A percentile compares a stretch with the other conserved stretches of the same genome.
These are phyloP conservation scores for Neopestalotiopsis sp. DNA, from an alignment of 2,329 filamentous ascomycete species.

Conservation along the genomic window DNA sequence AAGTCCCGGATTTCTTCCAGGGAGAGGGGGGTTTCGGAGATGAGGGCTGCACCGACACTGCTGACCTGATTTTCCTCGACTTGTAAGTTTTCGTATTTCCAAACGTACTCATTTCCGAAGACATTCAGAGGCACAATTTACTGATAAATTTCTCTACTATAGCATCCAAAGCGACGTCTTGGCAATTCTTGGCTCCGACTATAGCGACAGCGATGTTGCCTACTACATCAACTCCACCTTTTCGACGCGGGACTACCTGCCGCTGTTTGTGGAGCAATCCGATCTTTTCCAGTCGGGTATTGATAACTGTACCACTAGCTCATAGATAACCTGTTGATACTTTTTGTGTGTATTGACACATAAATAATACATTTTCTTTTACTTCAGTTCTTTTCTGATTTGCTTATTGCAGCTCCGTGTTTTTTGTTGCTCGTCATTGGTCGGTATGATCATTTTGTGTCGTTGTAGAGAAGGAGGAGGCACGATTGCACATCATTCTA, in stretches of 20 bases:
- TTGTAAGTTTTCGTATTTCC: conserved; percentile 42
- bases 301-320: conserved; percentile 39
- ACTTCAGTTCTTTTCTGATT: neutral
- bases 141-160: neutral
- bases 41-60: conserved; percentile 48
- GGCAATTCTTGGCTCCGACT: conserved; percentile 41
- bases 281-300: conserved; percentile 40
- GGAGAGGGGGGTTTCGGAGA: conserved; percentile 53
- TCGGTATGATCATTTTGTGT: no score
- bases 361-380: neutral
- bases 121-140: neutral
- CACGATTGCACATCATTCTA: no score
- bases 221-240: conserved; percentile 48
- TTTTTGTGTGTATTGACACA: neutral
- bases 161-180: conserved; percentile 46
- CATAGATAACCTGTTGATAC: neutral
- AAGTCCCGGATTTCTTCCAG: conserved; percentile 56
- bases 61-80: conserved; percentile 61
- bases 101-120: no score
- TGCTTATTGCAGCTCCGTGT: no score
- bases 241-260: conserved; percentile 45
- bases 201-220: conserved; percentile 40
- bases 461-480: no score
- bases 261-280: conserved; percentile 43
- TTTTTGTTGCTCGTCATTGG: no score